A percentile compares a stretch with the other conserved stretches of the same genome.
Evolutionary conservation across 495 filamentous ascomycete species (phyloP).

Genomic region (Lasiosphaeria hispida): DNA sequence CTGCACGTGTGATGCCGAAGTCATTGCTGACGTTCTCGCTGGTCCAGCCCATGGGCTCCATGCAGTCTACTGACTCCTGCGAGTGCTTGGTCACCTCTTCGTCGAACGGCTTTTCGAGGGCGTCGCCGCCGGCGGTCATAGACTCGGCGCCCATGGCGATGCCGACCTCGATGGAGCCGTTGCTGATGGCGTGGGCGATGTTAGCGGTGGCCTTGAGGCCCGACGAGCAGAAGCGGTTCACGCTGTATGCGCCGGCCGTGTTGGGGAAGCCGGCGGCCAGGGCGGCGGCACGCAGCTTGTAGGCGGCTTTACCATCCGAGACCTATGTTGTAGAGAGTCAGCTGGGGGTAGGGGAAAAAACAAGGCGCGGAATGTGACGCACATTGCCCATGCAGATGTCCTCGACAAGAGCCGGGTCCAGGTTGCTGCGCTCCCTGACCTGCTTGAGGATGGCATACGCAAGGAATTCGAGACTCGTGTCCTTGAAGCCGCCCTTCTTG

Average conservation of each 20-base stretch:
- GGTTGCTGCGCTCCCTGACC: slow-evolving; percentile 65
- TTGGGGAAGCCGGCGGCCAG: slow-evolving; percentile 94
- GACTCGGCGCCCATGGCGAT: slow-evolving; percentile 84
- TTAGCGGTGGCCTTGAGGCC: slow-evolving; percentile 93
- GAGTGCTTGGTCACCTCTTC: slow-evolving; percentile 66
- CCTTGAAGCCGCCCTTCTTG: slow-evolving; percentile 86
- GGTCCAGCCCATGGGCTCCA: slow-evolving; percentile 97
- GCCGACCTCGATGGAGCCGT: slow-evolving; percentile 80
- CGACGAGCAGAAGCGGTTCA: slow-evolving; percentile 97
- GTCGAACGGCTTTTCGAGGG: slow-evolving; percentile 69
- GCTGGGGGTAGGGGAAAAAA: neutral
- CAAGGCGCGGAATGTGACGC: slow-evolving; percentile 26
- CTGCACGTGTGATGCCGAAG: slow-evolving; percentile 77
- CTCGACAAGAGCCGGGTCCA: slow-evolving; percentile 83
- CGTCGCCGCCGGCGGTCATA: slow-evolving; percentile 73
- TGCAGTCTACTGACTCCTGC: slow-evolving; percentile 80
- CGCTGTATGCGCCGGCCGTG: slow-evolving; percentile 72
- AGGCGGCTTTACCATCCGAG: slow-evolving; percentile 79
- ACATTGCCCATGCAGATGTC: slow-evolving; percentile 94
- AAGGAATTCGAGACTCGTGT: slow-evolving; percentile 85
- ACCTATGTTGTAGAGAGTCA: slow-evolving; percentile 52
- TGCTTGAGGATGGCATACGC: slow-evolving; percentile 77
- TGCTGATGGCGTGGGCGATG: slow-evolving; percentile 82
- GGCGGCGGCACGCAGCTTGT: slow-evolving; percentile 82
- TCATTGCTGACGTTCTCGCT: slow-evolving; percentile 93